phyloP scores from a whole-genome alignment of 208 protist genomes.

The Trypanosoma cruzi region DNA sequence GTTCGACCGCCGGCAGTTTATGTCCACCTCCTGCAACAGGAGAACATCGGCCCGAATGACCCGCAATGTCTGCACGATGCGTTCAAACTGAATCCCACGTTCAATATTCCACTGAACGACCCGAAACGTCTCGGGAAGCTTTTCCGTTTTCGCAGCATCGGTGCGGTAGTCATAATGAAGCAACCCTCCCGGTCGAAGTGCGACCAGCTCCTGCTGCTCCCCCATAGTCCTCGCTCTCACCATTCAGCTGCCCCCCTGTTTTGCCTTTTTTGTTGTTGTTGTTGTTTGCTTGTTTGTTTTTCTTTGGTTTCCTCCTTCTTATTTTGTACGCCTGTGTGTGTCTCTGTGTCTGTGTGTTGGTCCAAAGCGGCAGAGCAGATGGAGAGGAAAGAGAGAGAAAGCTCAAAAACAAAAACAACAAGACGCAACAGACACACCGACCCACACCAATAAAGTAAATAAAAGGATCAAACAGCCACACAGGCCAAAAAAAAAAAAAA shows the following conservation, averaged over 20 bases:
- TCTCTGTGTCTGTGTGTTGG: neutral
- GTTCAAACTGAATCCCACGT: slow-evolving; percentile 56
- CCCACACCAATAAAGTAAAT: too few species aligned
- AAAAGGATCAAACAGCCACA: too few species aligned
- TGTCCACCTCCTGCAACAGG: slow-evolving; percentile 84
- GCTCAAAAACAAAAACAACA: neutral
- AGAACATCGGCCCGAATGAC: slow-evolving; percentile 65
- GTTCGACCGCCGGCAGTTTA: slow-evolving; percentile 66
- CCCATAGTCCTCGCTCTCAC: too few species aligned
- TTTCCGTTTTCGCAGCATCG: slow-evolving; percentile 8
- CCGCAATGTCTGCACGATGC: slow-evolving; percentile 53
- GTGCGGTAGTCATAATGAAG: slow-evolving; percentile 79
- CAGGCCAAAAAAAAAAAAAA: too few species aligned
- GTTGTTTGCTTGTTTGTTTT: too few species aligned
- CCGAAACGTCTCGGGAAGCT: slow-evolving; percentile 48
- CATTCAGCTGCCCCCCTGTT: neutral
- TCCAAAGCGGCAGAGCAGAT: too few species aligned
- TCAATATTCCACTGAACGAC: slow-evolving; percentile 90
- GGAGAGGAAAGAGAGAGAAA: slow-evolving; percentile 6
- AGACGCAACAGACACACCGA: neutral
- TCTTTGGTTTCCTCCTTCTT: neutral
- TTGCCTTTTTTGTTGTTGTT: too few species aligned
- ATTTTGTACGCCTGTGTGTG: too few species aligned
- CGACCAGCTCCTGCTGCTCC: neutral
- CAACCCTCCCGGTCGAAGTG: slow-evolving; percentile 44